These are phyloP conservation scores for Myrmaecium sp. DNA, from an alignment of 2,329 filamentous ascomycete species.

Conservation along the genomic window DNA sequence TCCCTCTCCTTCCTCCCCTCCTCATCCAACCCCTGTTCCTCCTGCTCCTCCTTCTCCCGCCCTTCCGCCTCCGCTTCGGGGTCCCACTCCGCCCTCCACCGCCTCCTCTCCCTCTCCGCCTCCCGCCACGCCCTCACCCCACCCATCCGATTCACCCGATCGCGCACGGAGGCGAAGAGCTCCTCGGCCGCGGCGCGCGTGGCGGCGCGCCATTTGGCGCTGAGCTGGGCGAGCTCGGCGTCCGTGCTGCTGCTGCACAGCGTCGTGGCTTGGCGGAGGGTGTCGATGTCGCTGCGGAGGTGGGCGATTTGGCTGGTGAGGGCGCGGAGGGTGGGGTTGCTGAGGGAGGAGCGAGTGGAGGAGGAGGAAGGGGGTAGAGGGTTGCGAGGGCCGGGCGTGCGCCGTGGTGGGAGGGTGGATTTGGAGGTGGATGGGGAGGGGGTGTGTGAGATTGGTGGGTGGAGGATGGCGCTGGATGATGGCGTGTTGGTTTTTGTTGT, in stretches of 20 bases:
- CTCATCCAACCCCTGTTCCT: conserved; percentile 9
- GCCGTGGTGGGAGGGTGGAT: conserved; percentile 20
- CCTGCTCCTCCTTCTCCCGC: conserved; percentile 15
- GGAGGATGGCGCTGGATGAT: conserved; percentile 3
- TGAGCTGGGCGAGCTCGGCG: conserved; percentile 38
- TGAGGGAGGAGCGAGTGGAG: not conserved
- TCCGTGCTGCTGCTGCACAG: conserved; percentile 24
- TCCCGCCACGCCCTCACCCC: conserved; percentile 39
- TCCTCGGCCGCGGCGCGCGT: conserved; percentile 50
- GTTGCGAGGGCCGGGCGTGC: conserved; percentile 6
- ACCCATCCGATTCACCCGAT: conserved; percentile 45
- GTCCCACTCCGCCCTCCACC: conserved; percentile 21
- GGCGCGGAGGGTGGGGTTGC: conserved; percentile 14
- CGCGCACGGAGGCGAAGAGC: conserved; percentile 42
- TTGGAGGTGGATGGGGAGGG: conserved; percentile 8
- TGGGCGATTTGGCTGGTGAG: conserved; percentile 4
- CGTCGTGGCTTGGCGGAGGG: conserved; percentile 26
- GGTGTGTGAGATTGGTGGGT: conserved; percentile 5
- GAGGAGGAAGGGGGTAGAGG: conserved; percentile 3
- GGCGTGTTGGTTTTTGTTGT: conserved; percentile 3
- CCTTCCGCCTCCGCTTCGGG: conserved; percentile 13
- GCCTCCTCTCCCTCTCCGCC: conserved; percentile 16
- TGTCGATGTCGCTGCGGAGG: conserved; percentile 21
- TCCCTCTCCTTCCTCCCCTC: conserved; percentile 20
- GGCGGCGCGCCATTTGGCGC: conserved; percentile 43